Evolutionary conservation across 306 rosid species (phyloP).

Genomic region (Vachellia pachyceras): DNA sequence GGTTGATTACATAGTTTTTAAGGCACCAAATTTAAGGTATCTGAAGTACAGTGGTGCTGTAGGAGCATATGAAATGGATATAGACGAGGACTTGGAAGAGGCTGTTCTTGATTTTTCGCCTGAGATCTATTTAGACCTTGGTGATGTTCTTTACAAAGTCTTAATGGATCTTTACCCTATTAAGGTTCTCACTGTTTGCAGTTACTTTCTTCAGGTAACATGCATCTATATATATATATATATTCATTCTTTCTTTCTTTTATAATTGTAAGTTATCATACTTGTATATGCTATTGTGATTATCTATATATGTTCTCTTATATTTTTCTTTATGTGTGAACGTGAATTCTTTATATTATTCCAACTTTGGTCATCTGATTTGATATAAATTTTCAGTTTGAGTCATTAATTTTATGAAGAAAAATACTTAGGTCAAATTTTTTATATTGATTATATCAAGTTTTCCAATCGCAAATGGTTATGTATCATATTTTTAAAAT

Average conservation of each 20-base stretch:
- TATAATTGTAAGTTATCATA: no score
- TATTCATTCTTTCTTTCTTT: neutral
- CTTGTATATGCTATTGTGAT: no score
- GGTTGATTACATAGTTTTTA: neutral
- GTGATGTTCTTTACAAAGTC: neutral
- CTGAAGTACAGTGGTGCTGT: constrained; percentile 32
- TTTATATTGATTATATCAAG: no score
- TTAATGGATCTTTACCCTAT: constrained; percentile 7
- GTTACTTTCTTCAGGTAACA: constrained; percentile 42
- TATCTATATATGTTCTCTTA: no score
- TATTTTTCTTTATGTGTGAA: no score
- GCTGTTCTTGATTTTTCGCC: constrained; percentile 28
- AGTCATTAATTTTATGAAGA: no score
- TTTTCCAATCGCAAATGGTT: no score
- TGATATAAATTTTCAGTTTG: no score
- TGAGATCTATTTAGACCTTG: neutral
- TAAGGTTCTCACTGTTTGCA: constrained; percentile 31
- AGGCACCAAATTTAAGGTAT: constrained; percentile 16
- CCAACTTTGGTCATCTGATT: no score
- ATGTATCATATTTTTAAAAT: no score
- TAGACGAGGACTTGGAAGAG: neutral
- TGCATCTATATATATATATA: neutral
- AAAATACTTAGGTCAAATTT: no score
- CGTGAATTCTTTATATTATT: no score
- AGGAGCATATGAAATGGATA: neutral